Evolutionary conservation across 2,329 filamentous ascomycete genomes (phyloP), one percentile per base, ranked within the genome.

Genomic region (Triangularia setosa): DNA sequence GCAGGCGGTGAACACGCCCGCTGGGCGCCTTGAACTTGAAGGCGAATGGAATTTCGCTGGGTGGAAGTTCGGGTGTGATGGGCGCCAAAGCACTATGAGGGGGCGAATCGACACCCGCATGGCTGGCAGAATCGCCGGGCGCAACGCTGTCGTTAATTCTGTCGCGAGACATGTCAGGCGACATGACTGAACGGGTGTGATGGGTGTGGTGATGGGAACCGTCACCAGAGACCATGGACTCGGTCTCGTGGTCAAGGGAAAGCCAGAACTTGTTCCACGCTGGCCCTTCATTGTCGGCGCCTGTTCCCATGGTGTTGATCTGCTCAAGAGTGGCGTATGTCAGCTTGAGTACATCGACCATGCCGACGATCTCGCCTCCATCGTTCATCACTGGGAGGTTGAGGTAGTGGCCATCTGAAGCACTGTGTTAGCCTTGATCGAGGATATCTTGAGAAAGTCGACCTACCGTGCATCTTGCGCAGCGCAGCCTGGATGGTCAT

Each of bases 251-350:
- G 76, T 98, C 87, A 72, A 99, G 88, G 0, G 95, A 98, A 70
- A 98, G 83, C 95, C 95, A 99, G 81, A 99, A 99, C 79, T 98
- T 99, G 82, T 97, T 98, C 95, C 95, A 99, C 6, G 95, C 95
- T 4, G 95, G 95, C 0, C 95, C 95, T 79, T 99, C 95, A 71
- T 87, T 92, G 74, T 97, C 94, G 52, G 87, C 86, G 61, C 58
- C 58, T 27, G 89, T 93, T 48, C 86, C 88, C 89, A 99, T 98
- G 65, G 92, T 93, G 81, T 98, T 98, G 79, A 96, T 93, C 81
- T 97, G 94, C 79, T 99, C 95, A 61, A 99, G 85, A 4, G 95
- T 99, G 58, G 95, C 95, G 78, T 99, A 99, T 23, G 95, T 99
- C 73, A 99, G 84, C 81, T 98, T 98, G 67, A 99, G 86, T 65